Percentiles rank a stretch among this genome's conserved stretches.
phyloP scores from a whole-genome alignment of 345 rosid genomes.

The Melaleuca quinquenervia region DNA sequence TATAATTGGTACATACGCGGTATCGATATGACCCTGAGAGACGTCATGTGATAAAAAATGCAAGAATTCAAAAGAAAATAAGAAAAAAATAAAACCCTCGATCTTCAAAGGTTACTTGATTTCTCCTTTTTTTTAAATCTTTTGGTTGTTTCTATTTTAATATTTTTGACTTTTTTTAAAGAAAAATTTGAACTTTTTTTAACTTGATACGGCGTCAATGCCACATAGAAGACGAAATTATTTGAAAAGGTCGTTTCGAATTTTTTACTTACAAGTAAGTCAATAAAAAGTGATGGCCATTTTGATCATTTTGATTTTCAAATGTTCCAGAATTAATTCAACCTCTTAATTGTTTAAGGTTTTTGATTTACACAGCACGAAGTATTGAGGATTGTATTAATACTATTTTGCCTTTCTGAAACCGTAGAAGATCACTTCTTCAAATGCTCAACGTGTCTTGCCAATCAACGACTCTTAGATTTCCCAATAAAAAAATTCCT shows the following conservation, averaged over 20 bases:
- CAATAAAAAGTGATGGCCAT: neutral
- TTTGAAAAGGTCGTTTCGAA: neutral
- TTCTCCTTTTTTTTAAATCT: neutral
- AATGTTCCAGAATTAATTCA: neutral
- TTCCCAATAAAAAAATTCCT: neutral
- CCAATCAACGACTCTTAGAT: neutral
- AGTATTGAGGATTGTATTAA: neutral
- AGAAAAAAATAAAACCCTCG: neutral
- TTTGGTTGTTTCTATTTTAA: neutral
- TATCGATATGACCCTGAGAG: accelerated
- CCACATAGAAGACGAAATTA: neutral
- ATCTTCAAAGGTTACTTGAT: neutral
- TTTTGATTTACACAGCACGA: neutral
- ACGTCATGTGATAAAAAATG: neutral
- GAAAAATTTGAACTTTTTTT: neutral
- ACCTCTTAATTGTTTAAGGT: neutral
- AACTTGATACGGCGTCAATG: neutral
- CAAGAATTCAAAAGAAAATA: neutral
- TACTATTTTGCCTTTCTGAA: neutral
- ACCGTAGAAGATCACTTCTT: neutral
- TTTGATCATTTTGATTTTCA: neutral
- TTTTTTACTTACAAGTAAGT: neutral
- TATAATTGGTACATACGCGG: neutral
- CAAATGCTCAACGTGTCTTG: neutral
- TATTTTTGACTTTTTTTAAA: neutral